These are phyloP conservation scores for Oryza glaberrima DNA, from an alignment of 176 grass and related monocot genomes.

Conservation along the genomic window DNA sequence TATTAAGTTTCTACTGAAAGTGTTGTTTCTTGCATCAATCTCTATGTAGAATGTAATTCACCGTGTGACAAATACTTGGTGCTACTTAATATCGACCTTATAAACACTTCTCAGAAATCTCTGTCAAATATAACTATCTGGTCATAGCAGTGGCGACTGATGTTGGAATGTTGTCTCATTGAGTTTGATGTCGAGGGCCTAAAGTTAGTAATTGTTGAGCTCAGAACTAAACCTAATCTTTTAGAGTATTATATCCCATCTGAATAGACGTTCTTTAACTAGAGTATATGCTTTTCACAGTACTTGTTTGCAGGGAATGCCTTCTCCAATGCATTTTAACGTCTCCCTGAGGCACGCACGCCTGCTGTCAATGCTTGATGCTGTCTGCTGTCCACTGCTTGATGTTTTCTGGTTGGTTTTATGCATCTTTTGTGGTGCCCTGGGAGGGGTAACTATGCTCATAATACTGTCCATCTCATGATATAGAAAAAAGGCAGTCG, in stretches of 20 bases:
- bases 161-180: not conserved
- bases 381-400: not conserved
- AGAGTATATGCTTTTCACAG: not conserved
- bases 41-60: not conserved
- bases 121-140: not conserved
- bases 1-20: not conserved
- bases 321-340: not conserved
- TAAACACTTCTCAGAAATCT: not conserved
- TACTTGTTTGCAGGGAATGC: not conserved
- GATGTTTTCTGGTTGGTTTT: conserved; percentile 5
- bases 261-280: not conserved
- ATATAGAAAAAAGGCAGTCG: not conserved
- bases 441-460: not conserved
- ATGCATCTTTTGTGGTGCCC: not conserved
- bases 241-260: not conserved
- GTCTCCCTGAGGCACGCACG: not conserved
- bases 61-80: conserved; percentile 5
- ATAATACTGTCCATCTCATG: not conserved
- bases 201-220: too few relatives aligned
- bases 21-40: not conserved
- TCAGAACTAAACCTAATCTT: not conserved
- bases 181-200: not conserved
- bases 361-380: not conserved
- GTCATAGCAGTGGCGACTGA: not conserved
- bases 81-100: not conserved